A percentile compares a stretch with the other conserved stretches of the same genome.
Evolutionary conservation across 2,329 filamentous ascomycete genomes (phyloP).

Genomic region (Botrytis pseudocinerea): DNA sequence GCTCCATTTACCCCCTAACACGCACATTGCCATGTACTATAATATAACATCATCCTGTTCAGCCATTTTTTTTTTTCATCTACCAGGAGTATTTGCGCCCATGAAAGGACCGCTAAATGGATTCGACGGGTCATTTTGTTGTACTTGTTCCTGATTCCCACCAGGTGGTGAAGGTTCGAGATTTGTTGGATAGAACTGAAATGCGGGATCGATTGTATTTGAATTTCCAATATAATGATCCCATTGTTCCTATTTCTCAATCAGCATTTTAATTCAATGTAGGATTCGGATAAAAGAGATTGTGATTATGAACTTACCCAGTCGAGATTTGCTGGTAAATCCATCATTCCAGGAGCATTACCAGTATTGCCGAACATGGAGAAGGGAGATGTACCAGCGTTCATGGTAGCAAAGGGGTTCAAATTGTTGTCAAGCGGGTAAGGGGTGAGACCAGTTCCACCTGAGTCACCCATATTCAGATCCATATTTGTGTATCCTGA

Average conservation of each 20-base stretch:
- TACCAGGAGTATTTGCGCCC: constrained; percentile 41
- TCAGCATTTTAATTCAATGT: background rate
- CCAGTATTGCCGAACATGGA: constrained; percentile 51
- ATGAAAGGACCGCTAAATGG: constrained; percentile 39
- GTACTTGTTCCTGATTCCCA: constrained; percentile 20
- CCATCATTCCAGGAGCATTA: constrained; percentile 50
- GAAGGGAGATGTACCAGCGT: constrained; percentile 46
- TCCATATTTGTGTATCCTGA: constrained; percentile 37
- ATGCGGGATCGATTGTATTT: constrained; percentile 38
- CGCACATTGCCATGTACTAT: background rate
- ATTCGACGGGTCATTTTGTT: constrained; percentile 25
- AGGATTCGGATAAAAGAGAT: background rate
- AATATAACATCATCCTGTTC: background rate
- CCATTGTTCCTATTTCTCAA: constrained; percentile 58
- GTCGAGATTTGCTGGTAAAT: constrained; percentile 58
- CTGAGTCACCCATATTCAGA: constrained; percentile 37
- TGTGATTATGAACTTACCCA: constrained; percentile 54
- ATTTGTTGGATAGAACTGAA: constrained; percentile 38
- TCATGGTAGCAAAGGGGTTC: constrained; percentile 35
- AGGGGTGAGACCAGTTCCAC: constrained; percentile 45
- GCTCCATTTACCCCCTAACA: background rate
- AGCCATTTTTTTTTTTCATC: constrained; percentile 26
- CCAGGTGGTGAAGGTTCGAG: constrained; percentile 32
- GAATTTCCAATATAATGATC: constrained; percentile 67
- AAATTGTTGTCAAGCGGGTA: constrained; percentile 41